Evolutionary conservation across 805 yeast genomes (phyloP).

Genomic region (Kuraishia floccosa): DNA sequence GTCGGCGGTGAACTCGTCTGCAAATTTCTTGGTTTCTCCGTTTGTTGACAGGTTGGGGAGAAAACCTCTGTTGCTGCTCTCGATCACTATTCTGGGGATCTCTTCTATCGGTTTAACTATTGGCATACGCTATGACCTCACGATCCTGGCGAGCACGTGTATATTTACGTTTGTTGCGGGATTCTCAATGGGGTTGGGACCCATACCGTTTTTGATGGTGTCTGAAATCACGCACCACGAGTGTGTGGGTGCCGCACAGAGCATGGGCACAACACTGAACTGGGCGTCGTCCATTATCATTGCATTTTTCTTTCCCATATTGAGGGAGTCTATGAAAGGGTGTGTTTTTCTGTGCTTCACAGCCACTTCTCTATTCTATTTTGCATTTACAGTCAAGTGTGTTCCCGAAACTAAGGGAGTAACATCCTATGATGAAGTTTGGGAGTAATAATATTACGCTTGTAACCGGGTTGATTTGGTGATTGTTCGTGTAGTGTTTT

Average conservation of each 20-base stretch:
- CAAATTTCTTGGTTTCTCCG: constrained; percentile 7
- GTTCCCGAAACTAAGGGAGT: constrained; percentile 65
- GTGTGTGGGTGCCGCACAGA: constrained; percentile 72
- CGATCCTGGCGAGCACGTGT: constrained; percentile 1
- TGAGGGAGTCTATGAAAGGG: constrained; percentile 52
- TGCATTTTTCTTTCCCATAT: constrained; percentile 63
- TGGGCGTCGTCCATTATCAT: constrained; percentile 76
- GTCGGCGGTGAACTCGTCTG: constrained; percentile 3
- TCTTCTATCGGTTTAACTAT: constrained; percentile 2
- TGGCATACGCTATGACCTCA: not conserved
- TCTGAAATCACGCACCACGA: constrained; percentile 66
- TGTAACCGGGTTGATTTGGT: too few relatives aligned
- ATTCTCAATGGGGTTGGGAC: constrained; percentile 55
- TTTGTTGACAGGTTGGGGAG: constrained; percentile 23
- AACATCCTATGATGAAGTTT: constrained; percentile 42
- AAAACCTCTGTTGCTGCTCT: constrained; percentile 27
- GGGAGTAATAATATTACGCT: too few relatives aligned
- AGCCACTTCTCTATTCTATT: constrained; percentile 32
- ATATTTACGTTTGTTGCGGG: constrained; percentile 5
- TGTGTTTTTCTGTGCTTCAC: constrained; percentile 61
- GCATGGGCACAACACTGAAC: constrained; percentile 74
- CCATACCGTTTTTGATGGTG: constrained; percentile 75
- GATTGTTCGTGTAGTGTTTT: too few relatives aligned
- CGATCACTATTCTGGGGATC: constrained; percentile 18
- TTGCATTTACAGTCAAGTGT: constrained; percentile 25